phyloP scores from a whole-genome alignment of 257 asterid genomes.

The Parsonsia alboflavescens region DNA sequence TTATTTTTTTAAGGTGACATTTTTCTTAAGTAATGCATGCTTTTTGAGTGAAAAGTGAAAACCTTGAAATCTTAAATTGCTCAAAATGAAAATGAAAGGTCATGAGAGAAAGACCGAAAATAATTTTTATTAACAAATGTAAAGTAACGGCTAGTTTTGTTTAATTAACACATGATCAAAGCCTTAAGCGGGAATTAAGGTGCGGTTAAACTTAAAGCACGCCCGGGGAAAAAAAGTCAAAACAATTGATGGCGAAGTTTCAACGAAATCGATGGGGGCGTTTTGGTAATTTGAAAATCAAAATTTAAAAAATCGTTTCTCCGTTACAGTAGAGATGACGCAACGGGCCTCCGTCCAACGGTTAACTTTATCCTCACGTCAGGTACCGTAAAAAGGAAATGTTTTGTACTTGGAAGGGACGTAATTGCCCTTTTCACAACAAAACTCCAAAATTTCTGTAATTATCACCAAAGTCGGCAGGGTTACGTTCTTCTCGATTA shows the following conservation, averaged over 20 bases:
- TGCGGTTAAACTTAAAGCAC: not conserved
- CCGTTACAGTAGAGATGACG: constrained; percentile 20
- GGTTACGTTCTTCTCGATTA: not conserved
- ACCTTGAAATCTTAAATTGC: too few relatives aligned
- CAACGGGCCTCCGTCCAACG: constrained; percentile 15
- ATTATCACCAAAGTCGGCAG: constrained; percentile 6
- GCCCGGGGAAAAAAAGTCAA: not conserved
- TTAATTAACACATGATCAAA: not conserved
- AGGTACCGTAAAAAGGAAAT: constrained; percentile 16
- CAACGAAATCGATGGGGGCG: constrained; percentile 1
- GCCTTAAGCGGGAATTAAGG: not conserved
- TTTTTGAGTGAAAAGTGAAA: not conserved
- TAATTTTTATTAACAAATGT: too few relatives aligned
- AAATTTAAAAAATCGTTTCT: constrained; percentile 11
- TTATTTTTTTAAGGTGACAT: too few relatives aligned
- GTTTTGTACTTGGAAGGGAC: constrained; percentile 24
- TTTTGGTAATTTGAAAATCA: constrained; percentile 15
- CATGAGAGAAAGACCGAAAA: not conserved
- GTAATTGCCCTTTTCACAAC: constrained; percentile 30
- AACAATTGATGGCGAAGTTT: not conserved
- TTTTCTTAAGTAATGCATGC: too few relatives aligned
- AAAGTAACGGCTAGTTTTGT: constrained; percentile 9
- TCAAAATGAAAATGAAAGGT: too few relatives aligned
- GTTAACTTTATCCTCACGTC: constrained; percentile 30
- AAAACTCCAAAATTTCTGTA: constrained; percentile 2